Percentiles rank a stretch among this genome's conserved stretches.
phyloP scores from a whole-genome alignment of 2,329 filamentous ascomycete genomes.

The Xylaria sp. region DNA sequence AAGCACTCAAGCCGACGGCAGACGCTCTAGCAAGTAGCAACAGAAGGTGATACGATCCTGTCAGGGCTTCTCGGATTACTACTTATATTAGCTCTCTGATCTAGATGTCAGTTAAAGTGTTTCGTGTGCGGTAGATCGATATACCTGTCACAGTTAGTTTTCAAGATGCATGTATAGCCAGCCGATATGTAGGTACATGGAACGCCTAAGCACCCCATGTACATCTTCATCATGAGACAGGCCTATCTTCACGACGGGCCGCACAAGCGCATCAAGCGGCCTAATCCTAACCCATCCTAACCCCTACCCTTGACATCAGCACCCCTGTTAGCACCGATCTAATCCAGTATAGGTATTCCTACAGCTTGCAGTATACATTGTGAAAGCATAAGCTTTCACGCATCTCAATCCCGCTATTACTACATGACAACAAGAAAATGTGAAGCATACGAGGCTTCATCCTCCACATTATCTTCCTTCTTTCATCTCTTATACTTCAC shows the following conservation, averaged over 20 bases:
- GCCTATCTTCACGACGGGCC: slow-evolving; percentile 15
- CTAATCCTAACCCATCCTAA: neutral
- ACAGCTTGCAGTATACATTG: too few species aligned
- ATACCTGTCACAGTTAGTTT: slow-evolving; percentile 13
- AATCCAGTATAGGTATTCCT: neutral
- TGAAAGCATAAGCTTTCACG: neutral
- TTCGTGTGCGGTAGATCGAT: slow-evolving; percentile 8
- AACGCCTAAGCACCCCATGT: slow-evolving; percentile 8
- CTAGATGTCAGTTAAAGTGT: slow-evolving; percentile 12
- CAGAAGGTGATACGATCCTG: neutral
- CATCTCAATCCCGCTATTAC: neutral
- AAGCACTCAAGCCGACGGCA: neutral
- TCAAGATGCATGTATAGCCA: slow-evolving; percentile 6
- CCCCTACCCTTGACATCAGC: neutral
- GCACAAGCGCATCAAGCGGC: slow-evolving; percentile 22
- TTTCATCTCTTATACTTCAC: neutral
- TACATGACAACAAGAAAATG: neutral
- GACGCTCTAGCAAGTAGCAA: neutral
- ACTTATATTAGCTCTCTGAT: neutral
- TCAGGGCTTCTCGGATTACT: slow-evolving; percentile 1
- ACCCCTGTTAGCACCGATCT: slow-evolving; percentile 1
- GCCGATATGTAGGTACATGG: slow-evolving; percentile 15
- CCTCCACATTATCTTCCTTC: neutral
- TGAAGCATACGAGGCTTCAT: neutral
- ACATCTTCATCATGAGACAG: slow-evolving; percentile 5